phyloP scores from a whole-genome alignment of 768 basidiomycete species.

The Russula olivacea region DNA sequence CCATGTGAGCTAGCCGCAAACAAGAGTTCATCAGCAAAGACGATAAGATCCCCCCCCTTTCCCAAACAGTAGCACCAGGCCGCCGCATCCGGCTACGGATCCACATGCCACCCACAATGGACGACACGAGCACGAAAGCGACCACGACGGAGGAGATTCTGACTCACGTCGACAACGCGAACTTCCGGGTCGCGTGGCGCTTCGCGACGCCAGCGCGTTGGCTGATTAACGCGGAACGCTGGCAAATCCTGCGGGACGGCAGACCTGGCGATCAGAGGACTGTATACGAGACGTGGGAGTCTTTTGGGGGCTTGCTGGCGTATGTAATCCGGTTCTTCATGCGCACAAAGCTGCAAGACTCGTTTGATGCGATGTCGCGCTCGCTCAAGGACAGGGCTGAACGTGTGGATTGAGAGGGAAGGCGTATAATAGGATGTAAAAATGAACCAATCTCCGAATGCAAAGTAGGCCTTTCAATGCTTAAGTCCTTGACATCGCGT shows the following conservation, averaged over 20 bases:
- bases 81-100: not conserved
- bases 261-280: not conserved
- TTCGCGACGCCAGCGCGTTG: slow-evolving; percentile 11
- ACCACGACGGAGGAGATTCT: slow-evolving; percentile 8
- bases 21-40: slow-evolving; percentile 3
- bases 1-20: slow-evolving; percentile 1
- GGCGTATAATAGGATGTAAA: not conserved
- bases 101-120: slow-evolving; percentile 11
- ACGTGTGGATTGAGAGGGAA: not conserved
- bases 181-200: slow-evolving; percentile 14
- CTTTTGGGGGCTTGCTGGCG: slow-evolving; percentile 8
- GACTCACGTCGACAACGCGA: slow-evolving; percentile 3
- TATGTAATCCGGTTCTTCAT: slow-evolving; percentile 11
- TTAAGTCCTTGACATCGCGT: too few relatives aligned
- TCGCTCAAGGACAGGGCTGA: slow-evolving; percentile 14
- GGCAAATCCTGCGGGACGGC: slow-evolving; percentile 8
- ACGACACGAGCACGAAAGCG: not conserved
- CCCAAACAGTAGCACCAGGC: slow-evolving; percentile 2
- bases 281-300: slow-evolving; percentile 16
- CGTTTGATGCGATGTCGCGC: slow-evolving; percentile 14
- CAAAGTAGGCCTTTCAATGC: too few relatives aligned
- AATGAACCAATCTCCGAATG: not conserved
- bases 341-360: slow-evolving; percentile 6
- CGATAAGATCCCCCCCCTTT: not conserved
- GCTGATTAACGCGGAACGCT: slow-evolving; percentile 14